Conservation (phyloP, 2,329 filamentous ascomycete species). For the Diaporthe batatas region DNA sequence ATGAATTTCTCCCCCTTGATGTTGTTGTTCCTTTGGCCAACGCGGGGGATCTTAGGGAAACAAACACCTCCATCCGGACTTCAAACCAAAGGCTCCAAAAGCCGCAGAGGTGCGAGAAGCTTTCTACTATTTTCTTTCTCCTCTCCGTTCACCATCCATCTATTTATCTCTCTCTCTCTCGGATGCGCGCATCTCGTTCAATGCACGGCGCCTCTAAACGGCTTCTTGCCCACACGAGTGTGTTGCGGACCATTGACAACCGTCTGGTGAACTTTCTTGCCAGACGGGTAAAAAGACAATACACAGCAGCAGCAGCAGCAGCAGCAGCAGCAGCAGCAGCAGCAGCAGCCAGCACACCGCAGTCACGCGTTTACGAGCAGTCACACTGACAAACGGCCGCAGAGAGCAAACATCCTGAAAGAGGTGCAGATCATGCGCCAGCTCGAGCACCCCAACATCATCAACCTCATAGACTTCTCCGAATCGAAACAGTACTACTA, state of each 20-base stretch:
- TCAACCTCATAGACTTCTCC: slow-evolving; percentile 92
- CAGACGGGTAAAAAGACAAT: not conserved
- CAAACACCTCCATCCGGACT: slow-evolving; percentile 94
- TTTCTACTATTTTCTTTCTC: slow-evolving; percentile 55
- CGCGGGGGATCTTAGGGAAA: slow-evolving; percentile 77
- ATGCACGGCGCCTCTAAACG: not conserved
- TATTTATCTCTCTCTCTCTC: not conserved
- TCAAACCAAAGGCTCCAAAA: slow-evolving; percentile 89
- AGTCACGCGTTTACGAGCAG: too few relatives aligned
- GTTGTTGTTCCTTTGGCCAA: slow-evolving; percentile 64
- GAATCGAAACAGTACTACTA: slow-evolving; percentile 97
- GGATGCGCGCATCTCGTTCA: not conserved
- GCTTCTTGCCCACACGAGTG: slow-evolving; percentile 45
- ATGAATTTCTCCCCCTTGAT: slow-evolving; percentile 40
- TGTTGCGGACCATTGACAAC: slow-evolving; percentile 32
- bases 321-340: too few relatives aligned
- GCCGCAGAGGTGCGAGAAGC: slow-evolving; percentile 90
- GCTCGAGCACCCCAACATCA: slow-evolving; percentile 94
- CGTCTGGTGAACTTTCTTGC: too few relatives aligned
- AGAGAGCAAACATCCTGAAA: slow-evolving; percentile 98
- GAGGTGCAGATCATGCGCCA: slow-evolving; percentile 99
- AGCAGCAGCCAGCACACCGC: too few relatives aligned
- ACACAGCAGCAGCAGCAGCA: too few relatives aligned
- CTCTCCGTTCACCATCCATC: slow-evolving; percentile 47
- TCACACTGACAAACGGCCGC: slow-evolving; percentile 50